Conservation (phyloP, 805 yeast species). For the Isabelozyma heimii region DNA sequence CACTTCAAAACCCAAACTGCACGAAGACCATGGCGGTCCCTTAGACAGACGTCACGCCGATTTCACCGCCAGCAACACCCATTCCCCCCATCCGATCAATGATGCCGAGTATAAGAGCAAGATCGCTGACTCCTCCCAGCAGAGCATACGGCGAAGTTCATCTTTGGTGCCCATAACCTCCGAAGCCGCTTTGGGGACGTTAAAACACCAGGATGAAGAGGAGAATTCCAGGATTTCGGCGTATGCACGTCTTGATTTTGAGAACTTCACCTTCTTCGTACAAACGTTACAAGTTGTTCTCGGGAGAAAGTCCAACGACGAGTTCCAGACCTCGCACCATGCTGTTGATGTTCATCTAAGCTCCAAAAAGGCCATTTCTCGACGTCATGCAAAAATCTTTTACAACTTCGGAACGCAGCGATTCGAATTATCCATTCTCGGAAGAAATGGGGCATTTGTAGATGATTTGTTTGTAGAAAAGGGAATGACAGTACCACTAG, state of each 20-base stretch:
- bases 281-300: constrained; percentile 92
- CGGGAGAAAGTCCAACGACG: constrained; percentile 72
- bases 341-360: constrained; percentile 92
- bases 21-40: constrained; percentile 1
- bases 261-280: constrained; percentile 88
- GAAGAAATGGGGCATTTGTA: constrained; percentile 96
- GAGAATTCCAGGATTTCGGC: constrained; percentile 45
- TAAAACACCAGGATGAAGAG: constrained; percentile 5
- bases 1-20: constrained; percentile 2
- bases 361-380: constrained; percentile 85
- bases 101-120: background rate
- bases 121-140: background rate
- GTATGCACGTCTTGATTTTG: constrained; percentile 83
- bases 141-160: background rate
- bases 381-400: constrained; percentile 93
- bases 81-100: constrained; percentile 8
- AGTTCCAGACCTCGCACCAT: constrained; percentile 63
- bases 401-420: constrained; percentile 95
- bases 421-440: constrained; percentile 87
- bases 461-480: constrained; percentile 86
- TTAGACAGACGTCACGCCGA: constrained; percentile 1
- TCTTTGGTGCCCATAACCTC: constrained; percentile 13
- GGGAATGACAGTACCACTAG: constrained; percentile 86
- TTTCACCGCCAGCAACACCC: constrained; percentile 11
- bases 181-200: constrained; percentile 13